phyloP scores from a whole-genome alignment of 2,329 filamentous ascomycete species.

The Macroventuria anomochaeta region DNA sequence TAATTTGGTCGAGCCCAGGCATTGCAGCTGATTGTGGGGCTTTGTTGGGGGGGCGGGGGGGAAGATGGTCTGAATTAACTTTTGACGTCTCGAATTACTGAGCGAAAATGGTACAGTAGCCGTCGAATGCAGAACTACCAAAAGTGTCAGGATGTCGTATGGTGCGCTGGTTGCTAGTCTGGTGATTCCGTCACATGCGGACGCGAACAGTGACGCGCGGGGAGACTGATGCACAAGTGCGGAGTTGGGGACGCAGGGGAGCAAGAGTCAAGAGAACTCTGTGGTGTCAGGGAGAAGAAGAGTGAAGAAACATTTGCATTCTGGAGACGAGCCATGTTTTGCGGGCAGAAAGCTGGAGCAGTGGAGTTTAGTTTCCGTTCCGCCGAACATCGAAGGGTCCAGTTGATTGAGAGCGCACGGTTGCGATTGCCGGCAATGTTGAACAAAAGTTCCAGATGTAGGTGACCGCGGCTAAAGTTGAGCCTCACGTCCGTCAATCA shows the following conservation, averaged over 20 bases:
- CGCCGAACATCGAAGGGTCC: constrained; percentile 16
- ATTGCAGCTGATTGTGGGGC: constrained; percentile 26
- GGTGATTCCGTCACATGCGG: constrained; percentile 41
- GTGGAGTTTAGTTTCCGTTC: constrained; percentile 22
- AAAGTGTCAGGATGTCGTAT: background rate
- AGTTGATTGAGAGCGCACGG: constrained; percentile 8
- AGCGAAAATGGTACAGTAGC: background rate
- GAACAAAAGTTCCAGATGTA: constrained; percentile 14
- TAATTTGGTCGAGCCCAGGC: constrained; percentile 58
- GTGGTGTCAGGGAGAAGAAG: constrained; percentile 7
- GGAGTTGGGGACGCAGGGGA: constrained; percentile 9
- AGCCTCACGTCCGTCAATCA: constrained; percentile 18
- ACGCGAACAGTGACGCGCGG: constrained; percentile 25
- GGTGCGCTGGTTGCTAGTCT: constrained; percentile 9
- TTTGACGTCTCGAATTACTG: background rate
- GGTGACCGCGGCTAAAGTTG: constrained; percentile 14
- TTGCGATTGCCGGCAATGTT: constrained; percentile 12
- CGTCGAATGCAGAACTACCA: background rate
- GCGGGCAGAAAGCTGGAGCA: constrained; percentile 23
- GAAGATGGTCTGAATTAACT: background rate
- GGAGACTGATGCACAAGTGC: constrained; percentile 13
- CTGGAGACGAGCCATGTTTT: constrained; percentile 25
- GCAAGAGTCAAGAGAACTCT: background rate
- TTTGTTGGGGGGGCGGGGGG: too few relatives aligned
- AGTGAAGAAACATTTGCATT: constrained; percentile 11